Percentiles rank a stretch among this genome's conserved stretches.
Evolutionary conservation across 2,329 filamentous ascomycete species (phyloP).

Genomic region (Fusarium acutatum): DNA sequence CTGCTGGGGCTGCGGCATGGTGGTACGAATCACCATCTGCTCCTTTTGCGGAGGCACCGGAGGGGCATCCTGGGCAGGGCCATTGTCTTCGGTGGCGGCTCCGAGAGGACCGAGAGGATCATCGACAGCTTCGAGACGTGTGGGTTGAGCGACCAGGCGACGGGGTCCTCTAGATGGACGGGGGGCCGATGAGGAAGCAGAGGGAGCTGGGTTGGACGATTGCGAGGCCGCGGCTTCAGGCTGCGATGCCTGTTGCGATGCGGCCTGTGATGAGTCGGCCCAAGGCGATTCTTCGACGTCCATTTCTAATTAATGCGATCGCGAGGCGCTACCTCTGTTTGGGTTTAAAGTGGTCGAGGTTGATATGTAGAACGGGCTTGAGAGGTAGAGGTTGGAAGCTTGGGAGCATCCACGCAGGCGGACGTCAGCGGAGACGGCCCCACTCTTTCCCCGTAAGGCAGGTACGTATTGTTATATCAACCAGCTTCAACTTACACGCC

Average conservation of each 20-base stretch:
- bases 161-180: slow-evolving; percentile 62
- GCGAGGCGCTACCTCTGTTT: slow-evolving; percentile 10
- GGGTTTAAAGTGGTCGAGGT: slow-evolving; percentile 5
- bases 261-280: slow-evolving; percentile 56
- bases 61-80: slow-evolving; percentile 59
- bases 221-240: slow-evolving; percentile 44
- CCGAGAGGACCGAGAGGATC: slow-evolving; percentile 83
- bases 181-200: slow-evolving; percentile 46
- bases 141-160: slow-evolving; percentile 77
- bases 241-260: slow-evolving; percentile 46
- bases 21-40: slow-evolving; percentile 67
- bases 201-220: slow-evolving; percentile 38
- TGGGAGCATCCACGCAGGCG: slow-evolving; percentile 26
- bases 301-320: slow-evolving; percentile 46
- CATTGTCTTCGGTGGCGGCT: slow-evolving; percentile 62
- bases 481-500: neutral
- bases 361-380: slow-evolving; percentile 4
- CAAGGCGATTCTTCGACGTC: slow-evolving; percentile 64
- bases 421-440: slow-evolving; percentile 37
- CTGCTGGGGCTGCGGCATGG: slow-evolving; percentile 57
- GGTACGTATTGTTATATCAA: slow-evolving; percentile 20
- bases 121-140: slow-evolving; percentile 78
- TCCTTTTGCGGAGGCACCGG: slow-evolving; percentile 77
- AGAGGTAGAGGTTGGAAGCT: slow-evolving; percentile 38
- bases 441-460: slow-evolving; percentile 27